Evolutionary conservation across 805 yeast genomes (phyloP).

Genomic region (Ogataea minuta): DNA sequence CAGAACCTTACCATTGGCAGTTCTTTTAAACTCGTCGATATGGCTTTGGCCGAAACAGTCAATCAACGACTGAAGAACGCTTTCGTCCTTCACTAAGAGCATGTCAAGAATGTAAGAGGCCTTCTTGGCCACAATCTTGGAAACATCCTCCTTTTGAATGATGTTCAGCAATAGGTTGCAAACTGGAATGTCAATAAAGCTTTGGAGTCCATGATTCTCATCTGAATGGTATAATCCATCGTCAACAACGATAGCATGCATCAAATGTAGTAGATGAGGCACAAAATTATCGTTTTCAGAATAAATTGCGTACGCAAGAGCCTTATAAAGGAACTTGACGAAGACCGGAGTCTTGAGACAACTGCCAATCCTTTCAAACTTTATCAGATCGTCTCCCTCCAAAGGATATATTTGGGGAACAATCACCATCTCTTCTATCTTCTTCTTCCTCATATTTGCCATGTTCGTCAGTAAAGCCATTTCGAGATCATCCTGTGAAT

Average conservation of each 20-base stretch:
- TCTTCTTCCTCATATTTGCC: constrained; percentile 37
- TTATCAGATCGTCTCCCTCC: constrained; percentile 19
- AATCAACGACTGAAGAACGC: constrained; percentile 48
- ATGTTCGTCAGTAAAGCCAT: constrained; percentile 44
- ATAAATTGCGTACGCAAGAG: constrained; percentile 53
- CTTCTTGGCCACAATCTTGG: constrained; percentile 47
- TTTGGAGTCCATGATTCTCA: constrained; percentile 31
- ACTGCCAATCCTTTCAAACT: constrained; percentile 43
- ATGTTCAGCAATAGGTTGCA: constrained; percentile 54
- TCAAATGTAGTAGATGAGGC: constrained; percentile 60
- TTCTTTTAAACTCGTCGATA: constrained; percentile 47
- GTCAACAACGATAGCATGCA: constrained; percentile 57
- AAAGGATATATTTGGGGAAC: constrained; percentile 42
- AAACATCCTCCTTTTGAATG: constrained; percentile 45
- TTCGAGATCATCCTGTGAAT: constrained; percentile 52
- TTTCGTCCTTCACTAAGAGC: constrained; percentile 47
- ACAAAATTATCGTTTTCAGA: constrained; percentile 52
- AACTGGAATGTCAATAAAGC: constrained; percentile 53
- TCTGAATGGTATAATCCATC: constrained; percentile 33
- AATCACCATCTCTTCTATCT: constrained; percentile 45
- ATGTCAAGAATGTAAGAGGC: constrained; percentile 56
- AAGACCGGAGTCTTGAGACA: constrained; percentile 52
- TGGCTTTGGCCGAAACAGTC: constrained; percentile 58
- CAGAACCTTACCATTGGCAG: constrained; percentile 39
- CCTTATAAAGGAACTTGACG: constrained; percentile 55